Conservation (phyloP, 371 early-diverging fungal species). For the Mucor velutinosus region DNA sequence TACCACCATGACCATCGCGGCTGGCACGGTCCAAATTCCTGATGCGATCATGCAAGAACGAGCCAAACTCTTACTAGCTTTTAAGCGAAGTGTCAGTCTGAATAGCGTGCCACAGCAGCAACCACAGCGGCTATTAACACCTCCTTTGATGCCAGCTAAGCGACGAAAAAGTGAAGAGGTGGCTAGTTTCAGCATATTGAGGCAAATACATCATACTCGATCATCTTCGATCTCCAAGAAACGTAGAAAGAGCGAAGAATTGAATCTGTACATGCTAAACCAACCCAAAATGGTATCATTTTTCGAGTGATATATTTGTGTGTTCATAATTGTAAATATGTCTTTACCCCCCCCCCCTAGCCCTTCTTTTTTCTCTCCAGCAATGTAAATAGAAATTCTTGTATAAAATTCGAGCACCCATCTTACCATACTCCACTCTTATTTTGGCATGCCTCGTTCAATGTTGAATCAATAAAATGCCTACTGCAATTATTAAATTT, state of each 20-base stretch:
- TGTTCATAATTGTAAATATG: background rate
- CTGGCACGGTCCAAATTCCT: constrained; percentile 42
- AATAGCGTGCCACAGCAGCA: background rate
- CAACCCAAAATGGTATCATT: constrained; percentile 14
- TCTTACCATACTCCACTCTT: background rate
- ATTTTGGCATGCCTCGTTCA: background rate
- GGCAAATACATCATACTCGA: background rate
- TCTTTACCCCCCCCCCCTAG: background rate
- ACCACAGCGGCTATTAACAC: background rate
- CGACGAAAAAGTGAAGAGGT: constrained; percentile 18
- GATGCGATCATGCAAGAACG: constrained; percentile 3
- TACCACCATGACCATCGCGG: constrained; percentile 33
- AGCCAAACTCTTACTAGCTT: background rate
- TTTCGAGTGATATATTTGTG: background rate
- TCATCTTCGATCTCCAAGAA: background rate
- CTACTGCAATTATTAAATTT: no score
- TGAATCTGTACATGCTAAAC: constrained; percentile 1
- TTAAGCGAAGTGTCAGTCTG: background rate
- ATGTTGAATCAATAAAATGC: background rate
- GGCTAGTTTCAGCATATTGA: background rate
- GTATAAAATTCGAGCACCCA: background rate
- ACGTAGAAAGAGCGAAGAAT: constrained; percentile 17
- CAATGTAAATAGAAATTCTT: background rate
- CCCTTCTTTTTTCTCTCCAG: background rate
- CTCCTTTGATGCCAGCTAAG: background rate